phyloP scores from a whole-genome alignment of 192 early-diverging fungal species.

The Rhizophagus prolifer region DNA sequence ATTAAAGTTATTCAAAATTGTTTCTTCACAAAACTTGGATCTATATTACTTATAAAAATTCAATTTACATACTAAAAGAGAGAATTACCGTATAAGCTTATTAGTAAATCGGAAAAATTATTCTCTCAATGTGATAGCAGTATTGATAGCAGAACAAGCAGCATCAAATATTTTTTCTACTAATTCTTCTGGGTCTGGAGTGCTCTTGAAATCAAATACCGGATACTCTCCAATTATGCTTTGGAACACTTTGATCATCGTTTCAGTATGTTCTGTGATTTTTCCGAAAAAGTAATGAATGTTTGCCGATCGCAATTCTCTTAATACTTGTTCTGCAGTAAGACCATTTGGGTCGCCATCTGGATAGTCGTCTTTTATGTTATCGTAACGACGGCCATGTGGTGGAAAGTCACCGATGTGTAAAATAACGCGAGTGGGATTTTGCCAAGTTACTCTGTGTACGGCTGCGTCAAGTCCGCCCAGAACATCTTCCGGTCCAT shows the following conservation, averaged over 20 bases:
- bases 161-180: background rate
- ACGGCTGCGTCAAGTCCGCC: slow-evolving; percentile 29
- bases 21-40: too few relatives aligned
- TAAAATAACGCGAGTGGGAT: slow-evolving; percentile 13
- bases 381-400: slow-evolving; percentile 23
- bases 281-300: slow-evolving; percentile 30
- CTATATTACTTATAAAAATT: too few relatives aligned
- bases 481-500: slow-evolving; percentile 1
- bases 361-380: slow-evolving; percentile 13
- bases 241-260: background rate
- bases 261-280: slow-evolving; percentile 13
- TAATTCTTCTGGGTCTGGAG: background rate
- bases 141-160: background rate
- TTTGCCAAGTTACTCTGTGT: slow-evolving; percentile 1
- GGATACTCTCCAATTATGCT: background rate
- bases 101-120: background rate
- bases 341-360: slow-evolving; percentile 30
- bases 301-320: background rate
- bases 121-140: background rate
- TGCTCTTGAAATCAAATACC: background rate
- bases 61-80: too few relatives aligned
- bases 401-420: slow-evolving; percentile 30
- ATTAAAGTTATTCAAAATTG: too few relatives aligned
- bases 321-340: slow-evolving; percentile 23
- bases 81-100: too few relatives aligned